Evolutionary conservation across 1,284 basidiomycete genomes (phyloP).

Genomic region (Vanrija sp.): DNA sequence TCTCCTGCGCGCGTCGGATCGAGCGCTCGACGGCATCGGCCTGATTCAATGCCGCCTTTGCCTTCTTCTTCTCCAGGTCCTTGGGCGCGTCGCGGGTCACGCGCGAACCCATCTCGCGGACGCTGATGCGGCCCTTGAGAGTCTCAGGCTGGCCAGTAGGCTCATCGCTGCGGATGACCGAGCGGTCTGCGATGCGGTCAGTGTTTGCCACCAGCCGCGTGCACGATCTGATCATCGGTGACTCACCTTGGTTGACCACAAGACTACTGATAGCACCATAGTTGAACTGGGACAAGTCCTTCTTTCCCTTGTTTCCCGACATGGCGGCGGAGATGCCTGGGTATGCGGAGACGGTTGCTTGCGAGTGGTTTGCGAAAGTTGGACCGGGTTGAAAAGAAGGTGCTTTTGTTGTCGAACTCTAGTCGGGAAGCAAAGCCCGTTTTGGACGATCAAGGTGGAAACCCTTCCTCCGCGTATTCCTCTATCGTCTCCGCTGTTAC

Average conservation of each 20-base stretch:
- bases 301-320: constrained; percentile 47
- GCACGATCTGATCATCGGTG: neutral
- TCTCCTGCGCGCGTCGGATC: constrained; percentile 44
- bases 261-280: constrained; percentile 85
- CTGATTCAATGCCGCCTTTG: constrained; percentile 58
- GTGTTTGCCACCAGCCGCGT: constrained; percentile 2
- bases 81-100: constrained; percentile 78
- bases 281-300: constrained; percentile 79
- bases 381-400: neutral
- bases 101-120: constrained; percentile 88
- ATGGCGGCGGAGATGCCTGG: constrained; percentile 27
- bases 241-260: constrained; percentile 67
- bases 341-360: neutral
- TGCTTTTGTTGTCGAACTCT: no score
- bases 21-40: constrained; percentile 50
- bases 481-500: no score
- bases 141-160: constrained; percentile 94
- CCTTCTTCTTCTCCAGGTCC: constrained; percentile 94
- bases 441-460: neutral
- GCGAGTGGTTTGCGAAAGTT: neutral
- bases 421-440: no score
- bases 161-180: constrained; percentile 73
- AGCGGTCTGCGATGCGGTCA: constrained; percentile 35
- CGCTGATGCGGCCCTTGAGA: constrained; percentile 84
- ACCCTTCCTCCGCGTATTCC: neutral